Percentiles rank a stretch among this genome's conserved stretches.
Evolutionary conservation across 2,329 filamentous ascomycete species (phyloP).

Genomic region (Aspergillus sp.): DNA sequence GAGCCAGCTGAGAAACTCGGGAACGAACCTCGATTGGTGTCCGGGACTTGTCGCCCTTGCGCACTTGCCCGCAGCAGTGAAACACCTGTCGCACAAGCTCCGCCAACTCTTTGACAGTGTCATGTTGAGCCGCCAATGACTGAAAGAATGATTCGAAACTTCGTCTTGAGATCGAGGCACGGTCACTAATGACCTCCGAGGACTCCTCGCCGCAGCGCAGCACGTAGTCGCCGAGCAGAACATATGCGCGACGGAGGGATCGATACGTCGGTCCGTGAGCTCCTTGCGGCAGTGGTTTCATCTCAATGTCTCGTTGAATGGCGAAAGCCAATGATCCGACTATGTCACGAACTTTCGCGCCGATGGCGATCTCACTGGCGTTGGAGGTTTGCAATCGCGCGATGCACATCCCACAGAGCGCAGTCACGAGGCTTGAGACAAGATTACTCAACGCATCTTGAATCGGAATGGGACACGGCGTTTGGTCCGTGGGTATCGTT

Average conservation of each 20-base stretch:
- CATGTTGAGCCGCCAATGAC: conserved; percentile 27
- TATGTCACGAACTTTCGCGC: conserved; percentile 26
- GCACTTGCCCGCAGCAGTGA: conserved; percentile 30
- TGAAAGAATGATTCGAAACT: conserved; percentile 32
- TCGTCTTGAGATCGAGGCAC: conserved; percentile 16
- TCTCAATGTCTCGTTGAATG: conserved; percentile 25
- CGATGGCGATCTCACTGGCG: conserved; percentile 11
- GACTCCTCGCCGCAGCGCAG: conserved; percentile 27
- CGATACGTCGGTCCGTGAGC: conserved; percentile 20
- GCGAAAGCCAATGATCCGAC: conserved; percentile 23
- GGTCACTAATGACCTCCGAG: conserved; percentile 6
- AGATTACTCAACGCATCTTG: conserved; percentile 40
- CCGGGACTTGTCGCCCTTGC: conserved; percentile 21
- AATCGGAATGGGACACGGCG: conserved; percentile 32
- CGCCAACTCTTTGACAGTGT: conserved; percentile 35
- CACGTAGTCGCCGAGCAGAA: conserved; percentile 31
- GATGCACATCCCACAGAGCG: conserved; percentile 39
- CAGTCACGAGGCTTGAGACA: conserved; percentile 33
- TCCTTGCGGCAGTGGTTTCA: conserved; percentile 3
- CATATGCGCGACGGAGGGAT: conserved; percentile 32
- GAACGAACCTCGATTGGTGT: conserved; percentile 26
- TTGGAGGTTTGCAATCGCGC: conserved; percentile 27
- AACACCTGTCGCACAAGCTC: conserved; percentile 35
- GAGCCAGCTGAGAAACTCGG: conserved; percentile 26
- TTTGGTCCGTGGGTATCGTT: conserved; percentile 4